A percentile compares a stretch with the other conserved stretches of the same genome.
Evolutionary conservation across 306 rosid genomes (phyloP).

Genomic region (Phaseolus lunatus): DNA sequence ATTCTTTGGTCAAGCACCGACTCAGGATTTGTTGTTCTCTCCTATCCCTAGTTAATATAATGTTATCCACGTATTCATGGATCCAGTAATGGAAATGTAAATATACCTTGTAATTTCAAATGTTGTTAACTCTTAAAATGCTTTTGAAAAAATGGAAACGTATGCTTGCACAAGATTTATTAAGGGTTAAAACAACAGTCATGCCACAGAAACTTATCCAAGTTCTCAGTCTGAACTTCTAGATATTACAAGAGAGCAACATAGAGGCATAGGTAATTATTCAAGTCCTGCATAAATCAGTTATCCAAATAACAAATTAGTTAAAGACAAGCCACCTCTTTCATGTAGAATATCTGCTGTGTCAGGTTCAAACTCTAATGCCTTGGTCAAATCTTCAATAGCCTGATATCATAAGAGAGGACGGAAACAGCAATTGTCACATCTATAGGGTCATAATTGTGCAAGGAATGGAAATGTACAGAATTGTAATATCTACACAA

Average conservation of each 20-base stretch:
- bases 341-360: constrained; percentile 86
- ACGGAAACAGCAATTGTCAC: constrained; percentile 29
- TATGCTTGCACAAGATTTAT: constrained; percentile 27
- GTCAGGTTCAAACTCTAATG: constrained; percentile 84
- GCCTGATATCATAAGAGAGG: constrained; percentile 64
- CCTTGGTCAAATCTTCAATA: constrained; percentile 86
- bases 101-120: constrained; percentile 25
- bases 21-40: background rate
- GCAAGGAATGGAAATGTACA: background rate
- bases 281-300: constrained; percentile 1
- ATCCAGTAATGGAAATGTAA: constrained; percentile 7
- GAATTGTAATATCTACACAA: too few relatives aligned
- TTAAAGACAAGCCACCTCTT: constrained; percentile 69
- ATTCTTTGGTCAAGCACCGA: background rate
- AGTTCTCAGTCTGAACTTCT: constrained; percentile 11
- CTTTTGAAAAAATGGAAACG: constrained; percentile 3
- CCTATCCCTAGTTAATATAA: background rate
- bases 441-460: constrained; percentile 25
- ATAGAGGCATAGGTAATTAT: constrained; percentile 25
- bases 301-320: constrained; percentile 22
- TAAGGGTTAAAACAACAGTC: constrained; percentile 17
- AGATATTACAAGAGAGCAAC: constrained; percentile 27
- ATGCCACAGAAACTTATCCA: constrained; percentile 34
- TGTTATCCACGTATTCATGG: background rate
- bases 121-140: constrained; percentile 22